Base-by-base conservation (phyloP, 2,329 filamentous ascomycete species). In the Epichloe typhina region DNA sequence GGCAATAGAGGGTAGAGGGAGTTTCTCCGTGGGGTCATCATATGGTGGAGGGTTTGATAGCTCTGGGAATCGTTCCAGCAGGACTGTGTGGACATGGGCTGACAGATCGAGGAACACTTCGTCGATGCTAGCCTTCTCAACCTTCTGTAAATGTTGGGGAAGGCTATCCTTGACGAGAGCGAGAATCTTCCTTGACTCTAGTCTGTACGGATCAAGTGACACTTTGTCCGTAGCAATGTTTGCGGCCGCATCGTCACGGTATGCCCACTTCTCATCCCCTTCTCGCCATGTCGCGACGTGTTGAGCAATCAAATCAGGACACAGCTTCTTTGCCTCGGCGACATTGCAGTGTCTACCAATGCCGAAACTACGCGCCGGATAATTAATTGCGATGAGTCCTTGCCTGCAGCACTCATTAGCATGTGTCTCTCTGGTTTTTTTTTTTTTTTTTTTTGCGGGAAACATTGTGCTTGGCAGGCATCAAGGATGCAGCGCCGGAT, bases 231-330 rank as follows among this genome's bases (percentile, higher is more conserved):
- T 90, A 39, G 79, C 81, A 58, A 96, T 93, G 59, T 88, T 82
- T 61, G 78, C 79, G 50, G 80, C 82, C 9, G 88, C 84, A 63
- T 95, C 87, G 33, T 88, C 79, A 50, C 86, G 83, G 64, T 98
- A 98, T 11, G 83, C 86, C 93, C 93, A 98, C 61, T 80, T 86
- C 57, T 86, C 84, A 55, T 96, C 88, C 0, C 91, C 91, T 64
- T 95, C 90, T 60, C 86, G 83, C 83, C 90, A 97, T 5, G 90
- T 97, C 42, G 89, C 90, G 17, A 97, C 93, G 65, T 98, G 93
- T 67, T 96, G 91, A 50, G 86, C 73, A 51, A 94, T 82, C 33
- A 98, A 74, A 13, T 85, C 73, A 0, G 91, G 90, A 61, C 93
- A 98, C 55, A 88, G 73, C 66, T 91, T 91, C 66, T 82, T 84